Percentiles rank a stretch among this genome's conserved stretches.
These are phyloP conservation scores for Ophiocordyceps camponoti-floridani DNA, from an alignment of 2,329 filamentous ascomycete species.

Conservation along the genomic window DNA sequence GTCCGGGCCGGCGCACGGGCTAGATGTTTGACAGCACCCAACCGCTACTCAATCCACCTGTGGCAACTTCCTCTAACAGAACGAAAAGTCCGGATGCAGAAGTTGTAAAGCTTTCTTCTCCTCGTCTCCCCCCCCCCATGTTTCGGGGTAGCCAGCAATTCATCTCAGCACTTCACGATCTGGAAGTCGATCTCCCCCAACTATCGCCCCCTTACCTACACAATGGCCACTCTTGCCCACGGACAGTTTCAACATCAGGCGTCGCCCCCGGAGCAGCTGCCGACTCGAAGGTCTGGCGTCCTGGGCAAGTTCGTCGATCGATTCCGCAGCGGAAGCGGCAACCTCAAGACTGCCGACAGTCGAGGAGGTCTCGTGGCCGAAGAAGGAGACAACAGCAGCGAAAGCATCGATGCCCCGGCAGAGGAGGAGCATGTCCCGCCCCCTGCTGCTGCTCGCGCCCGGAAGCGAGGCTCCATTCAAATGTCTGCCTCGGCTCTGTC, in stretches of 20 bases:
- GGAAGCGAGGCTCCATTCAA: not conserved
- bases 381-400: not conserved
- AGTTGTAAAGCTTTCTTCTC: not conserved
- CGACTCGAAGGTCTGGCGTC: not conserved
- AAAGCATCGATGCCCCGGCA: not conserved
- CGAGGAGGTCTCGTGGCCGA: not conserved
- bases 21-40: not conserved
- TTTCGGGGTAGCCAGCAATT: too few species aligned
- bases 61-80: too few species aligned
- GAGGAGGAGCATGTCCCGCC: not conserved
- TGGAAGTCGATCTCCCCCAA: too few species aligned
- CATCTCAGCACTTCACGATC: too few species aligned
- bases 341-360: not conserved
- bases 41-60: too few species aligned
- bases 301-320: constrained; percentile 5
- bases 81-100: not conserved
- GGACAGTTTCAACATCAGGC: not conserved
- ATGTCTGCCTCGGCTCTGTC: not conserved
- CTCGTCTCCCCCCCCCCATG: not conserved
- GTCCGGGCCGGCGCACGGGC: not conserved
- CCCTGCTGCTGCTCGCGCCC: not conserved
- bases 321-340: constrained; percentile 2
- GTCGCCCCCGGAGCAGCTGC: not conserved
- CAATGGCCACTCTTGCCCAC: not conserved
- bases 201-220: not conserved